Base-by-base conservation (phyloP, 2,329 filamentous ascomycete species). In the Helotiales sp. region DNA sequence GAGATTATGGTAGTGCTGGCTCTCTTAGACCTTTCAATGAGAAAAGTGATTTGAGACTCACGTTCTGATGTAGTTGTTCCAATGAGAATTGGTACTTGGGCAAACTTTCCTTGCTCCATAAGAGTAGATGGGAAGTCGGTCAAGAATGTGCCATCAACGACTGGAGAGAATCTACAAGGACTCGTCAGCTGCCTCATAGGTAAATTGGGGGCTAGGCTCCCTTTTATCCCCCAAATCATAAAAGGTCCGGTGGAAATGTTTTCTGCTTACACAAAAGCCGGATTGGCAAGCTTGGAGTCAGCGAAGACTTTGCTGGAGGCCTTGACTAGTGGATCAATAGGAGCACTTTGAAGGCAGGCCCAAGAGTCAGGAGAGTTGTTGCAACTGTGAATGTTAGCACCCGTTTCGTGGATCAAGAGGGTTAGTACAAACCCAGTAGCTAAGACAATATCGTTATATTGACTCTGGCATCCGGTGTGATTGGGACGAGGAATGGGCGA, bases 21-120 rank as follows among this genome's bases (percentile, higher is more conserved):
- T 3, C 3, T 20, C 40, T 17, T n/a, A n/a, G 40, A 20, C 4
- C 11, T 4, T n/a, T 43, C 17, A 17, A 5, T n/a, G 40, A 43
- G 17, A 17, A 1, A 7, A 6, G 40, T 6, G 20, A 52, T 30
- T 6, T 11, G 7, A 13, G 26, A 52, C 49, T 52, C 15, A 52
- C 49, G 55, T 34, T 70, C 69, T 32, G 62, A 34, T 20, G 61
- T 69, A 10, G 66, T 67, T 7, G 63, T 62, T 8, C 69, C 67
- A 17, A 66, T 66, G 24, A 71, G 26, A 1, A 66, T 59, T 24
- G 67, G 67, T 15, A 66, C 43, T 22, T 47, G 34, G 30, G 58
- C 26, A 43, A 71, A 68, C 34, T 67, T 59, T n/a, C 64, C 62
- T 24, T 64, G 24, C 13, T 28, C 30, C 52, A 69, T 59, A 8